Evolutionary conservation across 108 stramenopile genomes (phyloP).

Genomic region (Chaetoceros tenuissimus): DNA sequence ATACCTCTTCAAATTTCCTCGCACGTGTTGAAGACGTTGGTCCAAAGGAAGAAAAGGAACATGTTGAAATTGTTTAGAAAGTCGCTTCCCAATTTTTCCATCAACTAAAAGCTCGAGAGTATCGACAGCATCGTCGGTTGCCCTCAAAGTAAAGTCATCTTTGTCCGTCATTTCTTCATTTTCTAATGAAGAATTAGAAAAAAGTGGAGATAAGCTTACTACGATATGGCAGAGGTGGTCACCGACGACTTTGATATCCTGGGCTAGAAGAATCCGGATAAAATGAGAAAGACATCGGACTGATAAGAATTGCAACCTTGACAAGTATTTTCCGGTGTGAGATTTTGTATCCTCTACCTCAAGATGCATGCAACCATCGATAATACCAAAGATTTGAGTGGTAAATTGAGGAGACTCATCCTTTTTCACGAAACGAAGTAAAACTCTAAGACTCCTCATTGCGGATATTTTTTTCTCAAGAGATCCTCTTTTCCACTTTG

Average conservation of each 20-base stretch:
- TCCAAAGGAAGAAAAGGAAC: constrained; percentile 70
- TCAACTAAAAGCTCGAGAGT: constrained; percentile 44
- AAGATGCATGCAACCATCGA: constrained; percentile 11
- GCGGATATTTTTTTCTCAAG: background rate
- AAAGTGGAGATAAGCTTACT: constrained; percentile 65
- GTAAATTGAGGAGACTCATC: constrained; percentile 58
- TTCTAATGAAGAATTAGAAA: constrained; percentile 19
- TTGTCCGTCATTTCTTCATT: constrained; percentile 5
- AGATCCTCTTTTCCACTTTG: background rate
- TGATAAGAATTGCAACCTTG: constrained; percentile 34
- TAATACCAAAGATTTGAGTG: constrained; percentile 61
- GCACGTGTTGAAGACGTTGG: constrained; percentile 32
- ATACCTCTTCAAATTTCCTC: constrained; percentile 26
- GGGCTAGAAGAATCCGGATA: constrained; percentile 37
- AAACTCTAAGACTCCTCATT: background rate
- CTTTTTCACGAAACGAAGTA: constrained; percentile 27
- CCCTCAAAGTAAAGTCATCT: background rate
- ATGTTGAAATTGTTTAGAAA: constrained; percentile 41
- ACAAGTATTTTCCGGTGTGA: constrained; percentile 1
- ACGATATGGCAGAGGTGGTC: constrained; percentile 65
- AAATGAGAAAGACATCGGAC: constrained; percentile 55
- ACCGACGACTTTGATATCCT: constrained; percentile 37
- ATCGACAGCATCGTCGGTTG: constrained; percentile 31
- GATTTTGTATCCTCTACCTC: constrained; percentile 1
- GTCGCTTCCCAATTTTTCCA: constrained; percentile 34